Base-by-base conservation (phyloP, 2,329 filamentous ascomycete species). In the Fusarium oligoseptatum region DNA sequence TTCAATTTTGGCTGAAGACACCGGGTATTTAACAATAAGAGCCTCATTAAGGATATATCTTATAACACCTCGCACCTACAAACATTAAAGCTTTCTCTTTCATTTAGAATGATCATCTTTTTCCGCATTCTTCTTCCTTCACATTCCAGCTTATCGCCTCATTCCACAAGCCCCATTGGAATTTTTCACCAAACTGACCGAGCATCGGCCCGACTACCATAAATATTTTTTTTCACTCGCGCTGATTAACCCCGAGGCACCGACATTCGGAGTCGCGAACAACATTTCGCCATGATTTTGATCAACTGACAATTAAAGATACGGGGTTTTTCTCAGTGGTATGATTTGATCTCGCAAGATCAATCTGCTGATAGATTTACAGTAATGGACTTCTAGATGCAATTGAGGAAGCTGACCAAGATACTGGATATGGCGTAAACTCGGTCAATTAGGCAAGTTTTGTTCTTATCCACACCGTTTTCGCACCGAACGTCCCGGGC, bases 131-230 rank as follows among this genome's bases (percentile, higher is more conserved):
- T 36, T 36, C 22, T 27, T 24, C 48, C 48, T 39, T 58, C 8
- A 56, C 27, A 58, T 58, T 58, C 56, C 56, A 37, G 34, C 20
- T 27, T 27, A 9, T 41, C 56, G 56, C 56, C 56, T 60, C 56
- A 60, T 60, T 60, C 56, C 56, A 43, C 36, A 36, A 36, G 52
- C 32, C 52, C 29, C 32, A 15, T 22, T 34, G 52, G 52, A 56
- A 34, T 60, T 37, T 29, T 29, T 10, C 15, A 27, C 20, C 22
- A 29, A 6, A 20, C 52, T 15, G 7, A 56, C 52, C 52, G 52
- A 56, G 52, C 15, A 41, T 60, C 56, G 56, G 56, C 6, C 56
- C 56, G 56, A 60, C 56, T 60, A 17, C 20, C 24, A 10, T 29
- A 29, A 29, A 29, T 29, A 29, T 29, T 29, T 17, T n/a, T 39